phyloP scores from a whole-genome alignment of 805 yeast genomes.

The Alloascoidea hylecoeti region DNA sequence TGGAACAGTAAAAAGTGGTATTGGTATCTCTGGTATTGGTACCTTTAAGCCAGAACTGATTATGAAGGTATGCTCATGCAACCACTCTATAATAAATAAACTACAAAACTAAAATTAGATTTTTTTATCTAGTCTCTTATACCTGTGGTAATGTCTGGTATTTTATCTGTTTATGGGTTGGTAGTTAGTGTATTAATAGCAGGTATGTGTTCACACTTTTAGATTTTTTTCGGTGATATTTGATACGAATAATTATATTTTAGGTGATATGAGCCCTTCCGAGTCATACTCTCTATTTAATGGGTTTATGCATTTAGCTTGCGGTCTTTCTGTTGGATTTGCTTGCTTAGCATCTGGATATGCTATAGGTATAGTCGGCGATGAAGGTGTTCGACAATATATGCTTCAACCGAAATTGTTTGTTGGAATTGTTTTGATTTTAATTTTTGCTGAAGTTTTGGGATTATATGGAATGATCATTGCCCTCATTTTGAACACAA shows the following conservation, averaged over 20 bases:
- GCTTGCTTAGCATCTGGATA: constrained; percentile 95
- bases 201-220: constrained; percentile 21
- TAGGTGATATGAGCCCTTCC: constrained; percentile 55
- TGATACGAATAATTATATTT: background rate
- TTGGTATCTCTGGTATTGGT: constrained; percentile 97
- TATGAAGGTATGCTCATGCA: constrained; percentile 41
- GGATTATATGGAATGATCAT: constrained; percentile 92
- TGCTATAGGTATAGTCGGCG: constrained; percentile 91
- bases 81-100: background rate
- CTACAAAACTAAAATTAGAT: background rate
- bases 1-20: constrained; percentile 96
- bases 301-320: constrained; percentile 96
- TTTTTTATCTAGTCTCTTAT: constrained; percentile 41
- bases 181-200: constrained; percentile 96
- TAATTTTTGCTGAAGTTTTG: constrained; percentile 84
- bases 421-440: constrained; percentile 80
- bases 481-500: constrained; percentile 83
- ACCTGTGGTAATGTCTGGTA: constrained; percentile 98
- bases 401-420: constrained; percentile 83
- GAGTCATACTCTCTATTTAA: constrained; percentile 75
- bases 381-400: constrained; percentile 78
- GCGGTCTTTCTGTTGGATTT: constrained; percentile 93
- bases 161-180: constrained; percentile 88
- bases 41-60: constrained; percentile 93
- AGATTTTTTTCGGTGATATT: background rate